Evolutionary conservation across 2,329 filamentous ascomycete genomes (phyloP).

Genomic region (Exophiala sp.): DNA sequence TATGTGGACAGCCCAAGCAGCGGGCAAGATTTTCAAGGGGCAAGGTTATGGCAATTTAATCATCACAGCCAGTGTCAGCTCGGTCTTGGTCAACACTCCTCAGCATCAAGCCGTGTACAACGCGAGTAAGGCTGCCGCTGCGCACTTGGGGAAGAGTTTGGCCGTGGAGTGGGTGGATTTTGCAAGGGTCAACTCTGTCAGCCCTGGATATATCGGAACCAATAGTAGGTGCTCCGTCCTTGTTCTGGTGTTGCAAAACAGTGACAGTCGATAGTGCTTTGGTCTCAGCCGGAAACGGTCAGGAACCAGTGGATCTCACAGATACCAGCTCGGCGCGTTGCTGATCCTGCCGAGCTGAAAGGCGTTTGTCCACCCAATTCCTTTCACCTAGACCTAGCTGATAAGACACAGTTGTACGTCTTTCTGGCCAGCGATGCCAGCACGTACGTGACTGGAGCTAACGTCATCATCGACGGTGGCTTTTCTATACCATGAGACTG

Average conservation of each 20-base stretch:
- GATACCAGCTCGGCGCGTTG: slow-evolving; percentile 39
- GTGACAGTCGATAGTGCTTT: not conserved
- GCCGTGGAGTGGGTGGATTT: slow-evolving; percentile 41
- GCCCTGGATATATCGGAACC: slow-evolving; percentile 41
- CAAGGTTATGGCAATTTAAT: slow-evolving; percentile 38
- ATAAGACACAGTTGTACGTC: slow-evolving; percentile 37
- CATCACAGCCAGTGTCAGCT: slow-evolving; percentile 39
- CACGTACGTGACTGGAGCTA: slow-evolving; percentile 46
- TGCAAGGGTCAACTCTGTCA: slow-evolving; percentile 37
- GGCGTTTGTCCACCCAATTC: slow-evolving; percentile 28
- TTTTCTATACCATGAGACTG: slow-evolving; percentile 34
- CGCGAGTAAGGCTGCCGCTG: slow-evolving; percentile 36
- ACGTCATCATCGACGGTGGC: slow-evolving; percentile 47
- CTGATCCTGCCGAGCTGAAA: slow-evolving; percentile 39
- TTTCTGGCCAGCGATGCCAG: slow-evolving; percentile 46
- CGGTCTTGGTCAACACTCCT: slow-evolving; percentile 39
- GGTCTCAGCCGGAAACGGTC: slow-evolving; percentile 35
- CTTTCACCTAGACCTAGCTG: not conserved
- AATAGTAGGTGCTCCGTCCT: slow-evolving; percentile 27
- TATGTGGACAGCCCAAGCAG: slow-evolving; percentile 39
- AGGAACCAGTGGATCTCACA: slow-evolving; percentile 39
- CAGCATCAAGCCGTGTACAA: slow-evolving; percentile 41
- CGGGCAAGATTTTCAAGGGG: slow-evolving; percentile 36
- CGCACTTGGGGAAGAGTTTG: slow-evolving; percentile 40
- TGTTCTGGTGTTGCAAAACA: too few relatives aligned